Evolutionary conservation across 2,329 filamentous ascomycete species (phyloP).

Genomic region (Diaporthe sp.): DNA sequence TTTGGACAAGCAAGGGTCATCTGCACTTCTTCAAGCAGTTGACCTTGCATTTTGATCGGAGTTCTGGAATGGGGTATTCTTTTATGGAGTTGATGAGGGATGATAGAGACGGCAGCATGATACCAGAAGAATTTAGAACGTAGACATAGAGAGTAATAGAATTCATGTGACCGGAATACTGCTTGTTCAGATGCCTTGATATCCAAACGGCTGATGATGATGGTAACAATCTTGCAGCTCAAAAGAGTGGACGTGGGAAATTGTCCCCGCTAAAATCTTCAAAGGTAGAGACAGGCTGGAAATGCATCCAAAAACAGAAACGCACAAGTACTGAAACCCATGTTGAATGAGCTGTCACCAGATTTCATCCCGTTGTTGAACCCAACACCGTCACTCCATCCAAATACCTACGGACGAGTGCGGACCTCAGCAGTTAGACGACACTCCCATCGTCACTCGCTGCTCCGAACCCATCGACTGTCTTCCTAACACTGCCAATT

Average conservation of each 20-base stretch:
- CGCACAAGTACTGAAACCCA: not conserved
- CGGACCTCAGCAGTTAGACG: not conserved
- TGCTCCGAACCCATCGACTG: conserved; percentile 10
- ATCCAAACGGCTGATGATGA: not conserved
- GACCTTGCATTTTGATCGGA: conserved; percentile 4
- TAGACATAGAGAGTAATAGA: conserved; percentile 20
- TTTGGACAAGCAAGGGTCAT: not conserved
- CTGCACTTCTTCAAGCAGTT: not conserved
- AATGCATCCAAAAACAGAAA: not conserved
- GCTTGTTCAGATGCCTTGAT: not conserved
- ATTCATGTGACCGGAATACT: not conserved
- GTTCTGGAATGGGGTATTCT: not conserved
- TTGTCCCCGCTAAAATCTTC: not conserved
- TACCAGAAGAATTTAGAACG: not conserved
- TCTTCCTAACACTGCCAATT: conserved; percentile 10
- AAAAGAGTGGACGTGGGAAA: conserved; percentile 7
- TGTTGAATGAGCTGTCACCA: conserved; percentile 22
- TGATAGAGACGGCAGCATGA: conserved; percentile 32
- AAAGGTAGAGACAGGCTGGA: not conserved
- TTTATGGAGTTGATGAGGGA: conserved; percentile 24
- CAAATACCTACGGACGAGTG: too few relatives aligned
- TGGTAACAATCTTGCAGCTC: not conserved
- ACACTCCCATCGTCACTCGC: conserved; percentile 16
- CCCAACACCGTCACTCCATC: not conserved
- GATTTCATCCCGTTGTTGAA: conserved; percentile 1